Evolutionary conservation across 257 asterid genomes (phyloP).

Genomic region (Vinca minor): DNA sequence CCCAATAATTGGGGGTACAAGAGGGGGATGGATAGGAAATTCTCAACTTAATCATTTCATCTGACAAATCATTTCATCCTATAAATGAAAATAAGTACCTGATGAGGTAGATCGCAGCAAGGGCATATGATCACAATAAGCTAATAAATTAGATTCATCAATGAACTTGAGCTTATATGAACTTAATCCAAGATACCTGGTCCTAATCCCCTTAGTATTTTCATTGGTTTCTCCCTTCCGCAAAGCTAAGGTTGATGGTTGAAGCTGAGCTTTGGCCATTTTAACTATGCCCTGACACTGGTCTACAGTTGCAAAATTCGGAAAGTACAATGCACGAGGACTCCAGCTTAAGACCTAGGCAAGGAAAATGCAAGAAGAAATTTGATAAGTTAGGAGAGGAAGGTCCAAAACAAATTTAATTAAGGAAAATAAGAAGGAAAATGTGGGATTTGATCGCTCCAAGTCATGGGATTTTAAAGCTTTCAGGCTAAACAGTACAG

Average conservation of each 20-base stretch:
- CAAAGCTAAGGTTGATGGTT: slow-evolving; percentile 72
- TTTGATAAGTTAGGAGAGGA: not conserved
- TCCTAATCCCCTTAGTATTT: slow-evolving; percentile 74
- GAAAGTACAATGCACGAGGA: slow-evolving; percentile 79
- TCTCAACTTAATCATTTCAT: not conserved
- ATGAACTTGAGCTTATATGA: not conserved
- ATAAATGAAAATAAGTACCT: not conserved
- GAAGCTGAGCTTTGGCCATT: slow-evolving; percentile 49
- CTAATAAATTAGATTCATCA: not conserved
- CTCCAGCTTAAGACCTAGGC: slow-evolving; percentile 81
- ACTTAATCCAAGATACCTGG: slow-evolving; percentile 50
- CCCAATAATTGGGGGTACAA: no score
- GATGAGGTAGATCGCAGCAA: not conserved
- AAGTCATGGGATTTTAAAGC: not conserved
- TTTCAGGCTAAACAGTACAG: not conserved
- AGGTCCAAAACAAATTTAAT: not conserved
- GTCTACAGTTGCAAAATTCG: slow-evolving; percentile 77
- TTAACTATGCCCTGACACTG: slow-evolving; percentile 59
- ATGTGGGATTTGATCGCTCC: not conserved
- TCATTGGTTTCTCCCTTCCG: slow-evolving; percentile 84
- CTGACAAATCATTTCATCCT: not conserved
- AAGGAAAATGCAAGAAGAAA: slow-evolving; percentile 9
- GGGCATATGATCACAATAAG: not conserved
- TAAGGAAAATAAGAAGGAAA: not conserved
- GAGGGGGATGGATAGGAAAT: no score